Evolutionary conservation across 73 alveolate species (phyloP).

Genomic region (Vitrella brassicaformis): DNA sequence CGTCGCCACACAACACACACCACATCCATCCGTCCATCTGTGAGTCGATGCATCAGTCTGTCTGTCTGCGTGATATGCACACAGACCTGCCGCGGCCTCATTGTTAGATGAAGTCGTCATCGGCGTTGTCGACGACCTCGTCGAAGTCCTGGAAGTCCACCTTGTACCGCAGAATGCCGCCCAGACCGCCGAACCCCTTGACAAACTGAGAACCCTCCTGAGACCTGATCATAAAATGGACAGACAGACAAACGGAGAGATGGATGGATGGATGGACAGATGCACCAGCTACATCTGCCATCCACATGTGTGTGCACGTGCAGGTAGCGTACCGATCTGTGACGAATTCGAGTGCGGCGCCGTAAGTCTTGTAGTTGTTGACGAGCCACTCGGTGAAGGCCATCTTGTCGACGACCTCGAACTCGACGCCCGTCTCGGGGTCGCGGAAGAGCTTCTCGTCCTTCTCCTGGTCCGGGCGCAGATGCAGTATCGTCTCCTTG

Average conservation of each 20-base stretch:
- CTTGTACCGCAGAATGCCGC: slow-evolving; percentile 93
- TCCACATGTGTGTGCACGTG: too few relatives aligned
- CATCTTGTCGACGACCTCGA: slow-evolving; percentile 62
- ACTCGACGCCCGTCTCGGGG: slow-evolving; percentile 47
- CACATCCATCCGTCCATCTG: too few relatives aligned
- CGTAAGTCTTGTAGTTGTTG: slow-evolving; percentile 75
- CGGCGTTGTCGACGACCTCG: too few relatives aligned
- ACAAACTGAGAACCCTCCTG: slow-evolving; percentile 93
- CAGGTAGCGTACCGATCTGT: slow-evolving; percentile 77
- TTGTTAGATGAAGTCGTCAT: too few relatives aligned
- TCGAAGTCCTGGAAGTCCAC: slow-evolving; percentile 59
- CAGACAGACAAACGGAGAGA: too few relatives aligned
- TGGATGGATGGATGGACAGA: too few relatives aligned
- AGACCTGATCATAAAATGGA: slow-evolving; percentile 4
- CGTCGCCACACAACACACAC: too few relatives aligned
- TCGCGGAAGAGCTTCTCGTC: slow-evolving; percentile 26
- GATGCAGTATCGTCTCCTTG: slow-evolving; percentile 33
- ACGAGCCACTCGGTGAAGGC: slow-evolving; percentile 89
- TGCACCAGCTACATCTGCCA: too few relatives aligned
- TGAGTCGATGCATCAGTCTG: too few relatives aligned
- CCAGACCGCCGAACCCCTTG: slow-evolving; percentile 96
- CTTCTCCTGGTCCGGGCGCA: slow-evolving; percentile 50
- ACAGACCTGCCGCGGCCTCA: too few relatives aligned
- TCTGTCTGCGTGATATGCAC: too few relatives aligned
- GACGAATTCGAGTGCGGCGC: slow-evolving; percentile 81